Conservation (phyloP, 148 eudicot species). For the Rhododendron ovatum region DNA sequence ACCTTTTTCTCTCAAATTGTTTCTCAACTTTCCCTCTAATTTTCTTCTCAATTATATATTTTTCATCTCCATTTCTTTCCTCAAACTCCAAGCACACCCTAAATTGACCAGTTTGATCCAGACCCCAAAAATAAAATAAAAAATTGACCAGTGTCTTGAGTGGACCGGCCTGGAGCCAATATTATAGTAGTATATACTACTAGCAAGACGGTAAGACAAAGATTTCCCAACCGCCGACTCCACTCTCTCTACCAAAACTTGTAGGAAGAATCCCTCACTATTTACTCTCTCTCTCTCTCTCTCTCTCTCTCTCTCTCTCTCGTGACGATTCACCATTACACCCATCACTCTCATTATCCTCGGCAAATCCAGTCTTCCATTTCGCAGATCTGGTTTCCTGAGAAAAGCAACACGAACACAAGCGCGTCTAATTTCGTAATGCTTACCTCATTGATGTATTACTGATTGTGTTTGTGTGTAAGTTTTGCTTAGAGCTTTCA, state of each 20-base stretch:
- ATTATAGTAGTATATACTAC: no score
- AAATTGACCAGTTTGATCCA: no score
- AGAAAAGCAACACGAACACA: neutral
- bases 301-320: neutral
- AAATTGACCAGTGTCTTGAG: no score
- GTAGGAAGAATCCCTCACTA: neutral
- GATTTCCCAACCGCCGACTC: neutral
- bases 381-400: constrained; percentile 8
- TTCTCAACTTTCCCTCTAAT: no score
- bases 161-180: no score
- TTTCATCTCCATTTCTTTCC: no score
- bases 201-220: neutral
- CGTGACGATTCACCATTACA: neutral
- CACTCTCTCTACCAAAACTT: neutral
- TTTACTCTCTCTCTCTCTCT: neutral
- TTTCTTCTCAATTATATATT: no score
- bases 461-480: neutral
- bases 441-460: neutral
- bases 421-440: neutral
- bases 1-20: no score
- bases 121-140: no score
- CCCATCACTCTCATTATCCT: neutral
- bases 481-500: neutral
- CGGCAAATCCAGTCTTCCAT: neutral
- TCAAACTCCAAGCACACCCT: no score